Evolutionary conservation across 2,329 filamentous ascomycete species (phyloP), one percentile per base, ranked within the genome.

Genomic region (Fusarium secorum): DNA sequence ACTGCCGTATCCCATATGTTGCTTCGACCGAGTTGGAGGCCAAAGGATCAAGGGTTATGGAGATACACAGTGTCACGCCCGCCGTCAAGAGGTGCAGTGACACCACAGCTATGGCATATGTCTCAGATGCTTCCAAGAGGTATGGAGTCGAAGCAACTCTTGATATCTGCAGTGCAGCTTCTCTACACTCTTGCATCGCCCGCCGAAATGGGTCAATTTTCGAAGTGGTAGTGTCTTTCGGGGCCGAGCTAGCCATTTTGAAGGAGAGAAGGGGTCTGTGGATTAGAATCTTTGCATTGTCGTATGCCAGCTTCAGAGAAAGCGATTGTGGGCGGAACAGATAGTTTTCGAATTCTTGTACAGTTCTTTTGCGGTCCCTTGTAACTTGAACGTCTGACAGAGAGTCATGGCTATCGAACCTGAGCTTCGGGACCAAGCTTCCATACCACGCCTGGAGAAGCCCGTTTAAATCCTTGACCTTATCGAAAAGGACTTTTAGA

Each of bases 261-360:
- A 58, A 66, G 0, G 72, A 73, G 1, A 74, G 39, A 4, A 74
- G 49, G 2, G 71, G 72, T 4, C 72, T 63, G 7, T 81, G 70
- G 0, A 78, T 58, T 0, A 81, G 49, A 0, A 81, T 81, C 11
- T 66, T 75, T 0, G 78, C 72, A 38, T 81, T 81, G 20, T 81
- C 74, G 36, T 74, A 81, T 1, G 78, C 78, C 5, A 81, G 69
- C 5, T 75, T 68, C 4, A 81, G 70, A 1, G 77, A 65, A 6
- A 82, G 73, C 0, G 78, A 76, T 51, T 81, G 79, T 0, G 81
- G 66, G 13, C 76, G 71, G 45, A 74, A 82, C 1, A 77, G 41
- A 3, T 75, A 52, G 3, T 73, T 36, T 17, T 73, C 64, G 9
- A 73, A 71, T 1, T 8, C 35, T 10, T 1, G 20, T 7, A 1